These are phyloP conservation scores for Xylariaceae sp. DNA, from an alignment of 2,329 filamentous ascomycete species.

Conservation along the genomic window DNA sequence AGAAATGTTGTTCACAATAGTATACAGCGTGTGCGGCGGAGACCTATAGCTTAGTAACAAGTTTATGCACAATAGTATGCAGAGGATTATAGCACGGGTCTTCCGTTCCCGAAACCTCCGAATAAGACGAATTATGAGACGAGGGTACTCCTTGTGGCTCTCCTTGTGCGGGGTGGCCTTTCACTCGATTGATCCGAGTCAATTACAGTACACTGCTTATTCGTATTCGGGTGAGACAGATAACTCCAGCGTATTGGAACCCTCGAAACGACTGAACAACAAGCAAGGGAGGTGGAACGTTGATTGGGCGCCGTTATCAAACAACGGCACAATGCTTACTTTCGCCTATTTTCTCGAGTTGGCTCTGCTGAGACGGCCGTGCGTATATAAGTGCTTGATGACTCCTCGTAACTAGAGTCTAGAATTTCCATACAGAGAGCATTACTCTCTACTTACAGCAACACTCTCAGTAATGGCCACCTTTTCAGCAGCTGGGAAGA, in stretches of 20 bases:
- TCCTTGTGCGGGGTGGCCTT: too few relatives aligned
- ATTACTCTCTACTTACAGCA: not conserved
- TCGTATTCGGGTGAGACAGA: conserved; percentile 8
- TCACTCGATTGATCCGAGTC: too few relatives aligned
- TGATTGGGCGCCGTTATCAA: not conserved
- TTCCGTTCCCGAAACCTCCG: too few relatives aligned
- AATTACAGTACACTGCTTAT: not conserved
- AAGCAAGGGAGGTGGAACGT: not conserved
- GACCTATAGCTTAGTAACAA: too few relatives aligned
- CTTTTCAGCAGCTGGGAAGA: conserved; percentile 24
- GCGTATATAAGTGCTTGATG: not conserved
- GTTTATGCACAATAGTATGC: too few relatives aligned
- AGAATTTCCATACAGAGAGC: not conserved
- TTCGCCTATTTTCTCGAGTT: too few relatives aligned
- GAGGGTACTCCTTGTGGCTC: too few relatives aligned
- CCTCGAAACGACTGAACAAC: not conserved
- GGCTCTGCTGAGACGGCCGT: too few relatives aligned
- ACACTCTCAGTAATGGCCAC: conserved; percentile 15
- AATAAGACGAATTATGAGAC: too few relatives aligned
- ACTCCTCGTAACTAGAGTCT: not conserved
- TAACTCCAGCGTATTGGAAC: not conserved
- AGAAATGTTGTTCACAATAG: too few relatives aligned
- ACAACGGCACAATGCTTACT: not conserved
- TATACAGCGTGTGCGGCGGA: too few relatives aligned
- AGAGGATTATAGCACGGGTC: too few relatives aligned